Base-by-base conservation (phyloP, 1,284 basidiomycete genomes). In the Rhodotorula sp. region DNA sequence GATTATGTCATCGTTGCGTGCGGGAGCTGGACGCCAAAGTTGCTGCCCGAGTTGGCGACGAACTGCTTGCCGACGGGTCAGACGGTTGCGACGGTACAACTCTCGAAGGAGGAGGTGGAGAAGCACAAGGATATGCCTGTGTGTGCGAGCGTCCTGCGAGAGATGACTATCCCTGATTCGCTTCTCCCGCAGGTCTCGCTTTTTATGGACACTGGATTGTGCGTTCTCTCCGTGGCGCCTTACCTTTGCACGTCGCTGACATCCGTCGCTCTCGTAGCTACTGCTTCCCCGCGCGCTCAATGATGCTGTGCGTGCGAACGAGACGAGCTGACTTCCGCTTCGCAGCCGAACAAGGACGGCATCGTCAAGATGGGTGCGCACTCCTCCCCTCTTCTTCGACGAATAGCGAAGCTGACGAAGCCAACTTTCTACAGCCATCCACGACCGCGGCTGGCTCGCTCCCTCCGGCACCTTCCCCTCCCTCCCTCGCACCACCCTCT, bases 181-280 rank as follows among this genome's bases (percentile, higher is more conserved):
- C 20, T 5, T 28, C 24, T 24, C 18, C 22, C 2, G 26, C 57
- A 65, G 64, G 58, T 71, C 28, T 44, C 63, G 20, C 46, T 74
- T 18, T 68, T 65, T 47, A 40, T 74, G 30, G 72, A 74, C 37
- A 64, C 70, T 1, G 72, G 72, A 7, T 74, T 74, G 60, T 61
- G 51, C 54, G 51, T 61, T 9, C 6, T 18, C 20, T 26, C 11
- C 30, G 20, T 3, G 34, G 34, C 20, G 48, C 59, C 20, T 13
- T 37, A 11, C 11, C 22, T n/a, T 15, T 44, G 4, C 6, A 10
- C 18, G 4, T n/a, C 20, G 2, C 30, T 59, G 34, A 51, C 31
- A 2, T 9, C 8, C 20, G 11, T 8, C 16, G 5, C 6, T 20
- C 6, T 1, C 26, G 37, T 22, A 61, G 60, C 68, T 72, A 72